A percentile compares a stretch with the other conserved stretches of the same genome.
These are phyloP conservation scores for Ceratocystis alfenasii DNA, from an alignment of 2,329 filamentous ascomycete species.

Conservation along the genomic window DNA sequence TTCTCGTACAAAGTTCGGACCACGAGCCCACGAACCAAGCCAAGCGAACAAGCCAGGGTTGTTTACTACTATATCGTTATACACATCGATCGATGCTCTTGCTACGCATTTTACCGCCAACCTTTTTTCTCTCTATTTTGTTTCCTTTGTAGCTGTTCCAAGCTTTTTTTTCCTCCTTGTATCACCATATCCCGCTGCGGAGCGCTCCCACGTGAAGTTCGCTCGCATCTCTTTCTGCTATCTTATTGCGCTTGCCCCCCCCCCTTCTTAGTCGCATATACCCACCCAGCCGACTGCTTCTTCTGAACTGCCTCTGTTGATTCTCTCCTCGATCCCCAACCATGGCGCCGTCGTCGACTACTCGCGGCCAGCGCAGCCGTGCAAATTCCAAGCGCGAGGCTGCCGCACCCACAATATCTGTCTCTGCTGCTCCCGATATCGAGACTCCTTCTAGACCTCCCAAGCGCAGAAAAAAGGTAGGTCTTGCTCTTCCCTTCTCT, in stretches of 20 bases:
- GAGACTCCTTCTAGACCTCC: conserved; percentile 50
- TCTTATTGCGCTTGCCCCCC: background rate
- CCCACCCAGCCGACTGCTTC: background rate
- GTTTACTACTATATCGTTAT: conserved; percentile 4
- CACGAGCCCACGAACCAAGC: conserved; percentile 1
- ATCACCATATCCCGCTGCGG: background rate
- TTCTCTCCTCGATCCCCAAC: background rate
- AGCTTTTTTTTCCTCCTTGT: conserved; percentile 3
- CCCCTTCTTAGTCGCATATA: background rate
- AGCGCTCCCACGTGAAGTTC: background rate
- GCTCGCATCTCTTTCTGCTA: background rate
- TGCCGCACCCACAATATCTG: conserved; percentile 23
- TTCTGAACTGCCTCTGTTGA: background rate
- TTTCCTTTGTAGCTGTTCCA: conserved; percentile 9
- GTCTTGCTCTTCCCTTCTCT: conserved; percentile 22
- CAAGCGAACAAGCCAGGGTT: background rate
- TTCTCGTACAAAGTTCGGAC: background rate
- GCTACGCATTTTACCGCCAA: background rate
- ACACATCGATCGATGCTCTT: background rate
- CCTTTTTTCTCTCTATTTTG: conserved; percentile 4
- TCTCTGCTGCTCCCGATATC: conserved; percentile 33
- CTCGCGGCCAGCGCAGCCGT: conserved; percentile 31
- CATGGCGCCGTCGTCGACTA: conserved; percentile 20
- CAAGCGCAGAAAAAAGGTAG: conserved; percentile 53
- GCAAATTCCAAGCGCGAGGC: conserved; percentile 28